A percentile compares a stretch with the other conserved stretches of the same genome.
Conservation (phyloP, 805 yeast species). For the Barnettozyma pratensis region DNA sequence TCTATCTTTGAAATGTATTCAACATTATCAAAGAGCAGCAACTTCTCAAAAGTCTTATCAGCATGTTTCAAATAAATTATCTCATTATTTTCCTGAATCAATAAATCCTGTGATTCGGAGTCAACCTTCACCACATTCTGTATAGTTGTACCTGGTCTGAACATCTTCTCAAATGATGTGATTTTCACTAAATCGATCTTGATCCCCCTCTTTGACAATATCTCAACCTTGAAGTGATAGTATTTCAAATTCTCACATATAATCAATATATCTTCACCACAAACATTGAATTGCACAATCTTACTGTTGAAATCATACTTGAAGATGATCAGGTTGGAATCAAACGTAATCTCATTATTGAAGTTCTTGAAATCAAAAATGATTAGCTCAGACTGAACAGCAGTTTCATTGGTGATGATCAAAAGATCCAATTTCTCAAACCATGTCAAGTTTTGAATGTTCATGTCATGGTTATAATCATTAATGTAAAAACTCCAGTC, state of each 20-base stretch:
- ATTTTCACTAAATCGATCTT: constrained; percentile 20
- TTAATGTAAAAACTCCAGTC: constrained; percentile 27
- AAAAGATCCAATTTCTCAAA: constrained; percentile 14
- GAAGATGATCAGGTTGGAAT: constrained; percentile 24
- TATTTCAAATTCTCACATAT: constrained; percentile 13
- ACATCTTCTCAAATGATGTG: constrained; percentile 14
- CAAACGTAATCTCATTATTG: constrained; percentile 13
- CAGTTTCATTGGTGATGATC: constrained; percentile 17
- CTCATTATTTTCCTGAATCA: constrained; percentile 23
- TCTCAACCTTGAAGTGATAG: constrained; percentile 22
- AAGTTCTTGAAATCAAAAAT: constrained; percentile 22
- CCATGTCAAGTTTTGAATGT: constrained; percentile 19
- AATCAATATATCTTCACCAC: constrained; percentile 20
- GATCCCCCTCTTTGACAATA: constrained; percentile 8
- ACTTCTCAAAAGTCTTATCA: constrained; percentile 7
- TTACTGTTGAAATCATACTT: constrained; percentile 24
- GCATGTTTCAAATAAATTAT: constrained; percentile 16
- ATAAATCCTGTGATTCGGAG: constrained; percentile 15
- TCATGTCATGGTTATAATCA: constrained; percentile 20
- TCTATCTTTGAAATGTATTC: constrained; percentile 22
- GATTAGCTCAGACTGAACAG: constrained; percentile 18
- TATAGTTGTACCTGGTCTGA: constrained; percentile 5
- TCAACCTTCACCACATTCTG: constrained; percentile 14
- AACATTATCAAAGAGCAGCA: constrained; percentile 21
- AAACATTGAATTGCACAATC: constrained; percentile 16